Conservation (phyloP, 2,329 filamentous ascomycete species). For the Sporothrix sp. region DNA sequence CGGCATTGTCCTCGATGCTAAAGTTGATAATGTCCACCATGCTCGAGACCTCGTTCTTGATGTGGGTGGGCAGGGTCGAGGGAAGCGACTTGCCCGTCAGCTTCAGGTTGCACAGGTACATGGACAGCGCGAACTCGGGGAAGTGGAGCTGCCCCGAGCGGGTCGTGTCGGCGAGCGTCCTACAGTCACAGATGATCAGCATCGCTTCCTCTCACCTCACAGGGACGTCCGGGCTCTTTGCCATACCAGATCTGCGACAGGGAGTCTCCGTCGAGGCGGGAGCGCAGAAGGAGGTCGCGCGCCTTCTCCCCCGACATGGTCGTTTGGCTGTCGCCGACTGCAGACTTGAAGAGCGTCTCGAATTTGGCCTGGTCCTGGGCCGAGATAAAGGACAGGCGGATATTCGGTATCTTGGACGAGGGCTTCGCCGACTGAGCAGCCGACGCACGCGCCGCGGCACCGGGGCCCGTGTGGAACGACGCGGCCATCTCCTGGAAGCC, state of each 20-base stretch:
- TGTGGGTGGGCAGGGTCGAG: slow-evolving; percentile 62
- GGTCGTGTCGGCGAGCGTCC: slow-evolving; percentile 89
- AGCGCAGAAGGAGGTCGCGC: slow-evolving; percentile 77
- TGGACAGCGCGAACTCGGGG: slow-evolving; percentile 91
- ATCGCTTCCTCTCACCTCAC: background rate
- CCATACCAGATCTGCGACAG: slow-evolving; percentile 89
- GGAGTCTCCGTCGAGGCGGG: slow-evolving; percentile 76
- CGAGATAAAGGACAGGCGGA: slow-evolving; percentile 91
- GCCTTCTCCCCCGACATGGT: slow-evolving; percentile 91
- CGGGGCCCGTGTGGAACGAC: slow-evolving; percentile 48
- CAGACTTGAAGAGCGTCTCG: slow-evolving; percentile 93
- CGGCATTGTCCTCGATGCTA: slow-evolving; percentile 71
- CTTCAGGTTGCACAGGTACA: slow-evolving; percentile 96
- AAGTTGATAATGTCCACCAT: slow-evolving; percentile 99
- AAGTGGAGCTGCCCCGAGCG: slow-evolving; percentile 94
- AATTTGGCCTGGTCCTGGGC: slow-evolving; percentile 93
- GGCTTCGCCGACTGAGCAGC: slow-evolving; percentile 39
- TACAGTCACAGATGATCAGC: slow-evolving; percentile 25
- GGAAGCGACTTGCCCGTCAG: slow-evolving; percentile 80
- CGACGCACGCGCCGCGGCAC: slow-evolving; percentile 29
- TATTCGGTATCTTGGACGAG: slow-evolving; percentile 77
- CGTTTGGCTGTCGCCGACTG: slow-evolving; percentile 71
- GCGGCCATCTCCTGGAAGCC: slow-evolving; percentile 59
- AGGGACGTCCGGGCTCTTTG: too few species aligned
- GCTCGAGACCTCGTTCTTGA: slow-evolving; percentile 94